These are phyloP conservation scores for Starmerella sirachaensis DNA, from an alignment of 805 yeast species.

Conservation along the genomic window DNA sequence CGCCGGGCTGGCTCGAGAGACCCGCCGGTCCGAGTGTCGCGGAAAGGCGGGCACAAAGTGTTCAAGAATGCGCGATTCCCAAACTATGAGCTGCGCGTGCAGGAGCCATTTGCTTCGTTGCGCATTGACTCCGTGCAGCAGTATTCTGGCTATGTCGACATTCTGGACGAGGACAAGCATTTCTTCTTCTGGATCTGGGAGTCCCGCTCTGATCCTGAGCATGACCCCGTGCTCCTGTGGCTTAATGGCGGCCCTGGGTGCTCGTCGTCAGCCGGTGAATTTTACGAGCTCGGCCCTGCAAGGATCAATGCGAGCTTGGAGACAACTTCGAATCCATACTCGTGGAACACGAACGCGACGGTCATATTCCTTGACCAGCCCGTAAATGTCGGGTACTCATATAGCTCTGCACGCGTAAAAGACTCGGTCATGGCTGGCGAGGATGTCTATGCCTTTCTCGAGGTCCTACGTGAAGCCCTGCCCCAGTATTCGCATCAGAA, in stretches of 20 bases:
- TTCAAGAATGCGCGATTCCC: slow-evolving; percentile 20
- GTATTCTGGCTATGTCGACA: slow-evolving; percentile 64
- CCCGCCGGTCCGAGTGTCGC: slow-evolving; percentile 8
- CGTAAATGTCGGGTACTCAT: slow-evolving; percentile 85
- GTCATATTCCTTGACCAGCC: slow-evolving; percentile 93
- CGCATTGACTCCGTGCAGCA: slow-evolving; percentile 74
- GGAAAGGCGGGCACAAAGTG: slow-evolving; percentile 12
- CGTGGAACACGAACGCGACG: slow-evolving; percentile 89
- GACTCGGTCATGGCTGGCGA: slow-evolving; percentile 53
- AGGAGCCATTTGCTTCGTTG: slow-evolving; percentile 44
- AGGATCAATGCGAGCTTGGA: slow-evolving; percentile 55
- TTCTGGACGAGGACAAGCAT: slow-evolving; percentile 76
- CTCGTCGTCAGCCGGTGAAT: slow-evolving; percentile 82
- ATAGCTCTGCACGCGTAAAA: slow-evolving; percentile 31
- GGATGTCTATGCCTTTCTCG: slow-evolving; percentile 80
- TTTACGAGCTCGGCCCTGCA: slow-evolving; percentile 89
- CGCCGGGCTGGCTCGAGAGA: slow-evolving; percentile 2
- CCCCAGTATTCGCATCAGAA: slow-evolving; percentile 48
- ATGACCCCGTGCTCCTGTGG: slow-evolving; percentile 81
- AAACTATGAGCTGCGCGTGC: slow-evolving; percentile 47
- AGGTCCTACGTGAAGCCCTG: slow-evolving; percentile 75
- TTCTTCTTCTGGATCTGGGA: slow-evolving; percentile 90
- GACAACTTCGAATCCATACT: slow-evolving; percentile 67
- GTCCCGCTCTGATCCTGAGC: slow-evolving; percentile 67
- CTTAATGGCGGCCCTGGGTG: slow-evolving; percentile 96